phyloP scores from a whole-genome alignment of 257 asterid genomes.

The Solanum chilense region DNA sequence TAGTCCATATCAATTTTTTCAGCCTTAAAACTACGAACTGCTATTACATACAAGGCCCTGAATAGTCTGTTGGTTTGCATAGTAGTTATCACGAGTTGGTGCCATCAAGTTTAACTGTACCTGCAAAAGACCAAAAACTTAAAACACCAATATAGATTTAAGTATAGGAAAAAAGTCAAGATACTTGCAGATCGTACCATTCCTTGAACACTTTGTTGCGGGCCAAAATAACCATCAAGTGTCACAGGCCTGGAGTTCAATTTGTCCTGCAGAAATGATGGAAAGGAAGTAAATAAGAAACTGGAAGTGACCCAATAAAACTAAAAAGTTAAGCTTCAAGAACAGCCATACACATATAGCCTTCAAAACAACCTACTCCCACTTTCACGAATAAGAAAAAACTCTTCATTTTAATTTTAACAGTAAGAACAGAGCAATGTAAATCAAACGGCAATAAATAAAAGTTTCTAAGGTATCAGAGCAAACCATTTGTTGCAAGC shows the following conservation, averaged over 20 bases:
- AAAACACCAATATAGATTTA: neutral
- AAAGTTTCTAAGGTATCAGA: constrained; percentile 1
- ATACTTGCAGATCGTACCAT: constrained; percentile 42
- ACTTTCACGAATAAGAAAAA: neutral
- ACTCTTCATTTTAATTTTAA: neutral
- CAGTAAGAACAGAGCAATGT: neutral
- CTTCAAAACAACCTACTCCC: neutral
- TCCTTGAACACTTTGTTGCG: constrained; percentile 74
- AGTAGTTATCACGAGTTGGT: constrained; percentile 78
- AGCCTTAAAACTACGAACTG: neutral
- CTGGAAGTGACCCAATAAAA: neutral
- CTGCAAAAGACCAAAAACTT: constrained; percentile 27
- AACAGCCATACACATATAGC: neutral
- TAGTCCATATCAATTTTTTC: neutral
- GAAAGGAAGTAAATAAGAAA: neutral
- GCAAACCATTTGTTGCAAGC: constrained; percentile 81
- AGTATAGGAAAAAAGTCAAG: neutral
- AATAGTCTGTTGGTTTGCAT: constrained; percentile 64
- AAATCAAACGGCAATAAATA: neutral
- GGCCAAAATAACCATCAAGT: constrained; percentile 67
- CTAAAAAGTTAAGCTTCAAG: neutral
- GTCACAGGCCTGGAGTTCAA: constrained; percentile 58
- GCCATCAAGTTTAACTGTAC: constrained; percentile 78
- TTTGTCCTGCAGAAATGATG: constrained; percentile 47
- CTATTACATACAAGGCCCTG: constrained; percentile 72